Evolutionary conservation across 495 filamentous ascomycete species (phyloP), one percentile per base, ranked within the genome.

Genomic region (Cercophora scortea): DNA sequence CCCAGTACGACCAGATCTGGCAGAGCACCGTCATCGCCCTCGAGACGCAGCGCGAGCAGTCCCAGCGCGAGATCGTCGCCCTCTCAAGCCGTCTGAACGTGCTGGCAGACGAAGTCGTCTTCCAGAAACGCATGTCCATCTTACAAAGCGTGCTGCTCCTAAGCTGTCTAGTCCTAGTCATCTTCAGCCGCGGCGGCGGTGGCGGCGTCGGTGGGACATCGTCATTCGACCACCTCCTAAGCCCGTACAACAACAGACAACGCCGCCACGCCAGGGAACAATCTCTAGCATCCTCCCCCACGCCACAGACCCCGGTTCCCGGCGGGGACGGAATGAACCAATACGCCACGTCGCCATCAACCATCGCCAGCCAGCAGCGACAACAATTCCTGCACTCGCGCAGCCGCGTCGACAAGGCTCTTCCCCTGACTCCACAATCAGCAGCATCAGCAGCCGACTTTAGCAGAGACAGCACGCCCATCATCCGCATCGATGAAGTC

Each of bases 1-100:
- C 82, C 42, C 88, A 94, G 59, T 97, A 98, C 69, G 94, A 98
- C 60, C 88, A 95, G 59, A 85, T 96, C 18, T 96, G 93, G 90
- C 92, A 94, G 62, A 87, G 83, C 16, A 96, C 95, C 34, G 87
- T 95, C 13, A 82, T 95, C 53, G 91, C 93, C 41, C 86, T 97
- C 35, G 89, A 94, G 65, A 82, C 81, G 32, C 90, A 96, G 63
- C 82, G 89, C 32, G 80, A 90, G 54, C 85, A 89, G 59, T 85
- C 85, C 25, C 78, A 88, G 59, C 76, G 81, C 36, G 93, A 98
- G 64, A 82, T 94, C 44, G 72, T 86, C 42, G 89, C 89, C 13
- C 73, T 97, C n/a, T 86, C 79, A 56, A 65, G 79, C n/a, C 84
- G 92, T 35, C 79, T 98, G 42, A 86, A 82, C 52, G 77, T 96